These are phyloP conservation scores for Jamesozyma lodderae DNA, from an alignment of 805 yeast genomes.

Conservation along the genomic window DNA sequence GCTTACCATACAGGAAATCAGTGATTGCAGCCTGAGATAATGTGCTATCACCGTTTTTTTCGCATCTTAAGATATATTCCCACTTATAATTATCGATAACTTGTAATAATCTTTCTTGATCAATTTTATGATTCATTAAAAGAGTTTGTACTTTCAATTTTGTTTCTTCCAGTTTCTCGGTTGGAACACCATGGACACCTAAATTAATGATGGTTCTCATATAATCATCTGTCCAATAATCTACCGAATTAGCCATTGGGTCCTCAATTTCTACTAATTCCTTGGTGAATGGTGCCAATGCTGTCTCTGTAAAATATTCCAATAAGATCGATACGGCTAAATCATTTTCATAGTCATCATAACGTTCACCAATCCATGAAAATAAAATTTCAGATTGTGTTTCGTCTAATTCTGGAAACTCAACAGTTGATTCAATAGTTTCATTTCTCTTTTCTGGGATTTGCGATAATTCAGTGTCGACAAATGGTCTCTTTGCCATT, in stretches of 20 bases:
- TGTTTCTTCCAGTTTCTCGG: slow-evolving; percentile 47
- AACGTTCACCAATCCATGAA: slow-evolving; percentile 76
- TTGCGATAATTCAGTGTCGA: slow-evolving; percentile 45
- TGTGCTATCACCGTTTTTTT: slow-evolving; percentile 46
- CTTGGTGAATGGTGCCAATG: slow-evolving; percentile 66
- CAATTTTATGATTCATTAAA: slow-evolving; percentile 52
- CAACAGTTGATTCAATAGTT: slow-evolving; percentile 41
- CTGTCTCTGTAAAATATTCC: slow-evolving; percentile 64
- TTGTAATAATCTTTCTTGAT: slow-evolving; percentile 56
- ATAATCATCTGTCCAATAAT: slow-evolving; percentile 67
- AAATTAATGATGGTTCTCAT: slow-evolving; percentile 48
- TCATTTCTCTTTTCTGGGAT: slow-evolving; percentile 39
- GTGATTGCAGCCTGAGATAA: slow-evolving; percentile 60
- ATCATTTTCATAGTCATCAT: slow-evolving; percentile 41
- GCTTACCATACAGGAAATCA: slow-evolving; percentile 73
- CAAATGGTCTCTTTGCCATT: slow-evolving; percentile 58
- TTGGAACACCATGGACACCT: slow-evolving; percentile 66
- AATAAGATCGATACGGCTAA: slow-evolving; percentile 67
- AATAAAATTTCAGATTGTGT: slow-evolving; percentile 65
- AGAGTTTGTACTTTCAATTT: slow-evolving; percentile 43
- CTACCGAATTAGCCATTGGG: slow-evolving; percentile 69
- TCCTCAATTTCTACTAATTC: slow-evolving; percentile 70
- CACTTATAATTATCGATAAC: slow-evolving; percentile 56
- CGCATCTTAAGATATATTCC: slow-evolving; percentile 52
- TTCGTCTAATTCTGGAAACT: slow-evolving; percentile 87